Conservation (phyloP, 208 protist genomes). For the Trichomonas tenax region DNA sequence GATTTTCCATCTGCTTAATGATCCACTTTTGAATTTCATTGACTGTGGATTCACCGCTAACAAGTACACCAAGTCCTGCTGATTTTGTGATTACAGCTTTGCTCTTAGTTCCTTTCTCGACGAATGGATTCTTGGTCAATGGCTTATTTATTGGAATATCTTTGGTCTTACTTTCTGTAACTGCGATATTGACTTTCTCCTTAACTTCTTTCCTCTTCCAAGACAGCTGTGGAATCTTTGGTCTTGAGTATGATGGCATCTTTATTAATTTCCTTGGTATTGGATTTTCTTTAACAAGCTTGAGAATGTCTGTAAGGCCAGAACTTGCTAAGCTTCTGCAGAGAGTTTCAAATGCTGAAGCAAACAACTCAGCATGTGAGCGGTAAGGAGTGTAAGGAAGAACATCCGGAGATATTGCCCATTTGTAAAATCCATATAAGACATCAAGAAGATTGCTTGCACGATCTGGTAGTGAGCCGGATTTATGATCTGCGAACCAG, state of each 20-base stretch:
- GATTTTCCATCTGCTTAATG: neutral
- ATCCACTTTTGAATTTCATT: neutral
- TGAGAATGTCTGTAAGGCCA: neutral
- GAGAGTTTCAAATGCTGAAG: neutral
- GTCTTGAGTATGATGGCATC: neutral
- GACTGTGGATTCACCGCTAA: neutral
- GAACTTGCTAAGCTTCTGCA: neutral
- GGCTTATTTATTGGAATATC: neutral
- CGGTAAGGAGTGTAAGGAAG: neutral
- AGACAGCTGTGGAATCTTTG: neutral
- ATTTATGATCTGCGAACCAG: neutral
- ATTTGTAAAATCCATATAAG: neutral
- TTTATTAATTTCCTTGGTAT: neutral
- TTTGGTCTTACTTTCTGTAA: neutral
- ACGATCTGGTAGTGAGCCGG: neutral
- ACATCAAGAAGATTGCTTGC: neutral
- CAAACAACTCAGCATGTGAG: neutral
- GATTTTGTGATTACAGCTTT: neutral
- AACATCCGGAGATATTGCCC: neutral
- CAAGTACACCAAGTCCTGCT: neutral
- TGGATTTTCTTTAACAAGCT: neutral
- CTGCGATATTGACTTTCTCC: neutral
- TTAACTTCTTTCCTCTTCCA: neutral
- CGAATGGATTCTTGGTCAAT: neutral
- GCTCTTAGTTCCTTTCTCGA: neutral